Evolutionary conservation across 2,329 filamentous ascomycete species (phyloP).

Genomic region (Trichophyton mentagrophytes): DNA sequence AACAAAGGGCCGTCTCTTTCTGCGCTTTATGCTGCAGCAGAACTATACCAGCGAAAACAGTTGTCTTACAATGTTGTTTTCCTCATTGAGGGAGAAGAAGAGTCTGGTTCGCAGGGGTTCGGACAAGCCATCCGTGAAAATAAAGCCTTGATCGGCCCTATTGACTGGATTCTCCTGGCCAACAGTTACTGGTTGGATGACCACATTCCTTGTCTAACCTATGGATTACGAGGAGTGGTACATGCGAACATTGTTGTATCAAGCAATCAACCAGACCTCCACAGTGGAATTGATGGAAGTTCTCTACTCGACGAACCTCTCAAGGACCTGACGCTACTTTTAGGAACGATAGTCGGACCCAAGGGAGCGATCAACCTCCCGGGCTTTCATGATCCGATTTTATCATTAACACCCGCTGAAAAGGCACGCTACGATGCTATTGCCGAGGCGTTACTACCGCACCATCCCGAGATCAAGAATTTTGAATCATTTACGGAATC

Average conservation of each 20-base stretch:
- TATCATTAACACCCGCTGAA: constrained; percentile 61
- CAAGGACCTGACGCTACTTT: constrained; percentile 73
- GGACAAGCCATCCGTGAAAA: constrained; percentile 66
- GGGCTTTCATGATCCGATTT: constrained; percentile 74
- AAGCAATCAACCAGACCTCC: constrained; percentile 73
- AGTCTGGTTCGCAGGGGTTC: constrained; percentile 85
- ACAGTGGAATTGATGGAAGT: constrained; percentile 94
- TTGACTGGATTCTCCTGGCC: constrained; percentile 88
- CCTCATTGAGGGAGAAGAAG: constrained; percentile 71
- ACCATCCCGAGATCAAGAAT: constrained; percentile 52
- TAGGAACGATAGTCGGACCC: constrained; percentile 68
- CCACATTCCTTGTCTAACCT: constrained; percentile 86
- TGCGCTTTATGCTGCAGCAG: constrained; percentile 83
- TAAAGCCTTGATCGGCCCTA: constrained; percentile 71
- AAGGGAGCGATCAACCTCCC: constrained; percentile 75
- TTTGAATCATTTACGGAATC: constrained; percentile 64
- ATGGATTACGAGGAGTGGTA: constrained; percentile 83
- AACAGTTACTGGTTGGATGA: constrained; percentile 99
- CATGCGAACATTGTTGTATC: constrained; percentile 85
- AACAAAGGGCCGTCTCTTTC: constrained; percentile 96
- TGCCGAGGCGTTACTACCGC: constrained; percentile 58
- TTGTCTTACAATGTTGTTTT: constrained; percentile 85
- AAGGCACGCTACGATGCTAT: constrained; percentile 75
- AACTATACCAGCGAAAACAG: constrained; percentile 69
- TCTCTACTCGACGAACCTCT: constrained; percentile 74